Base-by-base conservation (phyloP, 371 early-diverging fungal species). In the Mortierella sp. region DNA sequence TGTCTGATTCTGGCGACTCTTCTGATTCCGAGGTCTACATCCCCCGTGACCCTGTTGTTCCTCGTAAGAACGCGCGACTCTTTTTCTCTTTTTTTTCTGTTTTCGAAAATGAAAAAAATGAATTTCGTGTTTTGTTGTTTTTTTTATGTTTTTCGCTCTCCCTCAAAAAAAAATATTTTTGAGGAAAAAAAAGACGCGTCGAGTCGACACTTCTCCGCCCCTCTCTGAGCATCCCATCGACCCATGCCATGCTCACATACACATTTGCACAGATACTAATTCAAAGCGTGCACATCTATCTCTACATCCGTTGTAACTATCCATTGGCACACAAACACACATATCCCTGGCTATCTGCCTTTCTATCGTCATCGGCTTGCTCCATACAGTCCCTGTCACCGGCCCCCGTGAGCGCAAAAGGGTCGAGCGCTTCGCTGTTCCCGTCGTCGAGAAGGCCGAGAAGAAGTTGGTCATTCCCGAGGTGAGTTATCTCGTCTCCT, bases 1-100 rank as follows among this genome's bases (percentile, higher is more conserved):
- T 81, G 81, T 81, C 81, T 75, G 79, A 79, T 55, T 85, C 86
- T 73, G 77, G 61, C 43, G 86, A 86, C 34, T 86, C 86, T 24
- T 86, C 86, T 61, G 86, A 86, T 67, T 86, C 86, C 40, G 86
- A 86, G 72, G 75, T 86, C 72, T 86, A 86, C 75, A 86, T 81
- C 74, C 86, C 86, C 69, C 80, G 81, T 50, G 84, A 84, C 80
- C 84, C 84, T 46, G 84, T 84, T 67, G 84, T 84, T 19, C 84
- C 84, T 74, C 78, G 84, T 84, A 80, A 77, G 82, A 57, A 73
- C 53, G 69, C 55, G 50, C 51, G 3, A 31, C 64, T 57, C 44
- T 69, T 69, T 69, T 40, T 71, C 54, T 73, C 48, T 54, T 73
- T 11, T 77, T 46, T 28, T 28, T 31, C 37, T 53, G 54, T 53